A percentile compares a stretch with the other conserved stretches of the same genome.
These are phyloP conservation scores for Candida rishiriensis DNA, from an alignment of 805 yeast species.

Conservation along the genomic window DNA sequence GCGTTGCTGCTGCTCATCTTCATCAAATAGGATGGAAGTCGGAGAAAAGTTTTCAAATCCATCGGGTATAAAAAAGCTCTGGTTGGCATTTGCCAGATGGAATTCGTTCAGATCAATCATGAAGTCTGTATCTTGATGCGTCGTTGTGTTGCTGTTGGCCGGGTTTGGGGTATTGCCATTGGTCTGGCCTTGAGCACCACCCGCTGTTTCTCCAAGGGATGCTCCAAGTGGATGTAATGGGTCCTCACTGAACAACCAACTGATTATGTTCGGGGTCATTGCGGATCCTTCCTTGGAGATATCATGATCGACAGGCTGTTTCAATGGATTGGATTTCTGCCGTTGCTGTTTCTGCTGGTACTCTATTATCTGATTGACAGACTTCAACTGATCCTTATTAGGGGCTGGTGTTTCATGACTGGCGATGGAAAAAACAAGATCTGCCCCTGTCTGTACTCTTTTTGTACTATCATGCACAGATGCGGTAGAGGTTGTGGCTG, in stretches of 20 bases:
- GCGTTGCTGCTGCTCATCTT: background rate
- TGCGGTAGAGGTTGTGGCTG: background rate
- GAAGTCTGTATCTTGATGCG: conserved; percentile 3
- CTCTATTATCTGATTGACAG: conserved; percentile 19
- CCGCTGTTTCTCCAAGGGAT: background rate
- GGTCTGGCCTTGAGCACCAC: background rate
- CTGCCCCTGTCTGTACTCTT: background rate
- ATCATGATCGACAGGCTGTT: background rate
- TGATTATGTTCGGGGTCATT: conserved; percentile 18
- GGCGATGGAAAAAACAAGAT: background rate
- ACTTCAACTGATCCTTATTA: conserved; percentile 10
- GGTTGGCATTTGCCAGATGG: conserved; percentile 21
- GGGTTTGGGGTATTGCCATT: background rate
- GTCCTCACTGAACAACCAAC: conserved; percentile 27
- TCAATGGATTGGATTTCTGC: background rate
- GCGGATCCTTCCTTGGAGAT: background rate
- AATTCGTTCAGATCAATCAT: conserved; percentile 23
- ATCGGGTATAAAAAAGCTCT: conserved; percentile 28
- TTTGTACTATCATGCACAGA: too few species aligned
- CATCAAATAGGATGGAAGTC: conserved; percentile 6
- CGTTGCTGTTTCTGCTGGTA: conserved; percentile 1
- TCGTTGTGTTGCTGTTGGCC: background rate
- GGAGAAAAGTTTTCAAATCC: conserved; percentile 26
- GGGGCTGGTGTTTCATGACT: conserved; percentile 1
- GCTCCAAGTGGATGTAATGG: background rate